Evolutionary conservation across 1,139 yeast genomes (phyloP), one percentile per base, ranked within the genome.

Genomic region (Yamadazyma sp.): DNA sequence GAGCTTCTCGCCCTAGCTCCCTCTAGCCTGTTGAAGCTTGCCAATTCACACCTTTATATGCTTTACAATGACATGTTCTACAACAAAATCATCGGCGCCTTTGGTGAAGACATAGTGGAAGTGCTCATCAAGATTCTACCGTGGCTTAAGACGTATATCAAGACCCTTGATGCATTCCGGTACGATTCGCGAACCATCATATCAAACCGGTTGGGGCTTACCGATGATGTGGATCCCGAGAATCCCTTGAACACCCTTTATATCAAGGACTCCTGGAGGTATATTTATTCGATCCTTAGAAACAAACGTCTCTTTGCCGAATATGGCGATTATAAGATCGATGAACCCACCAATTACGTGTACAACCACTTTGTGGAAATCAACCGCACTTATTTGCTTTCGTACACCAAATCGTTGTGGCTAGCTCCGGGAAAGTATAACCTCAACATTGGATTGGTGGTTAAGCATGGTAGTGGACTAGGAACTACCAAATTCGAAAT

Each of bases 401-500:
- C 75, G 10, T 78, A 73, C 46, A 48, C 60, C n/a, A 75, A 76
- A 42, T 52, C 59, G 0, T 51, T 78, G 6, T 67, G 72, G 64
- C 51, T 80, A n/a, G 62, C 78, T 0, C 73, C 76, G 0, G 86
- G 83, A 2, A 49, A 51, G 4, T 80, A 80, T 52, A 76, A 76
- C 43, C 56, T 72, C 15, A 70, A 70, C 44, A 64, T 80, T 33
- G 84, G 80, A 0, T 51, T 80, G 14, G 72, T 76, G 4, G 62
- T 78, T n/a, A 73, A 74, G 35, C 67, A 66, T 35, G 78, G 80
- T 0, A 64, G 69, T 44, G 86, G 86, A 0, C 54, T 80, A 20
- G 84, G 84, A 1, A 78, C 84, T 8, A 76, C 82, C 12, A 72
- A 73, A 47, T 78, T 80, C 50, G 78, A 70, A 46, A 58, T 80